Conservation (phyloP, 1,284 basidiomycete species). For the Melampsora americana region DNA sequence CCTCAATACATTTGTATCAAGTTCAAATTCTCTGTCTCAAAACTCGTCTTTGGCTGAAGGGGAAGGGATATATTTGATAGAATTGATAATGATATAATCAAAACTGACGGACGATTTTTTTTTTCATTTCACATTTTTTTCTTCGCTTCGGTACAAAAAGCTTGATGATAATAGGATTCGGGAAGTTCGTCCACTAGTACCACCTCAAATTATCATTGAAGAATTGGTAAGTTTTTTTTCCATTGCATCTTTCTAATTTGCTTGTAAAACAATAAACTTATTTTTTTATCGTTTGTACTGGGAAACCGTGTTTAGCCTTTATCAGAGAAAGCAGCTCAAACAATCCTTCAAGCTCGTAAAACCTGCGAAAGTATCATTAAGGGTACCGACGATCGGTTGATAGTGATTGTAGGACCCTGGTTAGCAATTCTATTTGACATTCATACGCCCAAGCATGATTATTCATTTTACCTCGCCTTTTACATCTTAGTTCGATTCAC, state of each 20-base stretch:
- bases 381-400: slow-evolving; percentile 79
- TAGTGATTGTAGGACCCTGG: slow-evolving; percentile 82
- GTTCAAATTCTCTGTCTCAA: too few relatives aligned
- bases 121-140: background rate
- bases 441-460: background rate
- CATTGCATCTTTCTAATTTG: slow-evolving; percentile 8
- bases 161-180: slow-evolving; percentile 82
- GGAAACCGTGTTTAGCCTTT: too few relatives aligned
- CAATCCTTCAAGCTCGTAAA: slow-evolving; percentile 77
- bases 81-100: background rate
- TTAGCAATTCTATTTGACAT: slow-evolving; percentile 65
- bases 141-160: background rate
- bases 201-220: slow-evolving; percentile 52
- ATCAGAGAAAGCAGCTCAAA: slow-evolving; percentile 66
- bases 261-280: too few relatives aligned
- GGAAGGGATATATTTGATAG: too few relatives aligned
- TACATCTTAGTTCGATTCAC: slow-evolving; percentile 47
- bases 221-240: slow-evolving; percentile 15
- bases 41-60: too few relatives aligned
- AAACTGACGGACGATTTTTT: background rate
- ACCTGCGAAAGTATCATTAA: slow-evolving; percentile 73
- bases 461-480: background rate
- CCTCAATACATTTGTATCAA: too few relatives aligned
- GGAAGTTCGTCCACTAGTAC: slow-evolving; percentile 78
- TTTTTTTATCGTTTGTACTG: too few relatives aligned